Evolutionary conservation across 768 basidiomycete species (phyloP), one percentile per base, ranked within the genome.

Genomic region (Suillus cothurnatus): DNA sequence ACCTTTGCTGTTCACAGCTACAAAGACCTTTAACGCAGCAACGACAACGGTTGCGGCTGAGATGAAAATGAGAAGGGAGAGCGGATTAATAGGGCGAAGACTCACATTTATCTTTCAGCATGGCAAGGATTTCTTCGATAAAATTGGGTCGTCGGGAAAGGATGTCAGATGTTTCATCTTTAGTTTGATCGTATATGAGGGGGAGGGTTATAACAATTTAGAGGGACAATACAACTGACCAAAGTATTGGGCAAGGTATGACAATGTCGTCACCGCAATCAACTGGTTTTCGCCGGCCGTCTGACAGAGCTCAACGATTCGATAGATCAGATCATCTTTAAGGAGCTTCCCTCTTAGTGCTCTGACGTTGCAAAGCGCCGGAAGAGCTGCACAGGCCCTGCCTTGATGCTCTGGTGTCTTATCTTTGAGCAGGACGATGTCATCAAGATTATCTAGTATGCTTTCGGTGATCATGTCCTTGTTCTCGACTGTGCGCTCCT

Each of bases 301-400:
- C 17, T 64, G 67, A 19, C 70, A 75, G 2, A 70, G 57, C 9
- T 64, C 34, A 45, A 77, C 63, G 17, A 76, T 66, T 19, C 19
- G 45, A 26, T 56, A 53, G 65, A 76, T 17, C 36, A 74, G 71
- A 19, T 52, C 55, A 1, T 77, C 32, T 21, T 19, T 67, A 17
- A 72, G 59, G 15, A 77, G 34, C 19, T 53, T 56, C 0, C 31
- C 26, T 45, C 50, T 69, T 38, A 77, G 50, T 2, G 66, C 64
- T 3, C 28, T 0, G 19, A 66, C 61, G 39, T 74, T 71, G 65
- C 71, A 77, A 45, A 76, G 73, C 8, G 74, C 71, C 0, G 76
- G 76, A 6, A 76, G 36, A 50, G 66, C 77, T 6, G 67, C 69
- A 68, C 76, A 77, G 39, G 68, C 74, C 2, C 73, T 74, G 50